Percentiles rank a stretch among this genome's conserved stretches.
Conservation (phyloP, 2,329 filamentous ascomycete genomes). For the Acarospora socialis region DNA sequence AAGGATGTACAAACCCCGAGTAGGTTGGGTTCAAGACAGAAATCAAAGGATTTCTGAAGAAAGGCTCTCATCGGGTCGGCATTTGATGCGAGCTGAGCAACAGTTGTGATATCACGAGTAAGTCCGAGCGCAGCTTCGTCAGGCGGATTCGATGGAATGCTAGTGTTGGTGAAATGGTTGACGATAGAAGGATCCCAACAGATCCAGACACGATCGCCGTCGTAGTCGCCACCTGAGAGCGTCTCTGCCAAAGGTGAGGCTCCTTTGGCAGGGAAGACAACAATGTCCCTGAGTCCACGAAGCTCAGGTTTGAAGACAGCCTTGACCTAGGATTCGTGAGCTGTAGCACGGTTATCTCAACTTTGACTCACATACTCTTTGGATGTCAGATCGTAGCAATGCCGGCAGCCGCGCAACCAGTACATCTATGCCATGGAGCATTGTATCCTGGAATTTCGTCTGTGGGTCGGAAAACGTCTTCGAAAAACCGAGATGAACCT, state of each 20-base stretch:
- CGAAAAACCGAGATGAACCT: constrained; percentile 43
- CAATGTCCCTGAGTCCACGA: constrained; percentile 40
- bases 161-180: constrained; percentile 37
- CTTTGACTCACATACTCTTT: constrained; percentile 32
- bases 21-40: constrained; percentile 31
- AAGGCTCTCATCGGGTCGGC: constrained; percentile 22
- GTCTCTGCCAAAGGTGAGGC: constrained; percentile 40
- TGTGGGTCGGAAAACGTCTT: constrained; percentile 26
- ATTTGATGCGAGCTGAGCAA: constrained; percentile 25
- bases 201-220: constrained; percentile 47
- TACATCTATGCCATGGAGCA: constrained; percentile 35
- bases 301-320: constrained; percentile 38
- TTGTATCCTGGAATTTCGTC: constrained; percentile 25
- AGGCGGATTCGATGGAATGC: constrained; percentile 25
- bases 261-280: constrained; percentile 42
- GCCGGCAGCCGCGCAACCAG: constrained; percentile 45
- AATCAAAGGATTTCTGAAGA: constrained; percentile 31
- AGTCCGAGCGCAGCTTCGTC: constrained; percentile 34
- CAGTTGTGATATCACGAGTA: constrained; percentile 26
- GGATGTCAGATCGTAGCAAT: constrained; percentile 43
- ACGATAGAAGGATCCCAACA: constrained; percentile 45
- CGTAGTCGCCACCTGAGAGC: constrained; percentile 51
- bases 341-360: constrained; percentile 16
- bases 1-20: constrained; percentile 39
- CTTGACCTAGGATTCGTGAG: constrained; percentile 13